Evolutionary conservation across 345 rosid genomes (phyloP).

Genomic region (Populus simonii): DNA sequence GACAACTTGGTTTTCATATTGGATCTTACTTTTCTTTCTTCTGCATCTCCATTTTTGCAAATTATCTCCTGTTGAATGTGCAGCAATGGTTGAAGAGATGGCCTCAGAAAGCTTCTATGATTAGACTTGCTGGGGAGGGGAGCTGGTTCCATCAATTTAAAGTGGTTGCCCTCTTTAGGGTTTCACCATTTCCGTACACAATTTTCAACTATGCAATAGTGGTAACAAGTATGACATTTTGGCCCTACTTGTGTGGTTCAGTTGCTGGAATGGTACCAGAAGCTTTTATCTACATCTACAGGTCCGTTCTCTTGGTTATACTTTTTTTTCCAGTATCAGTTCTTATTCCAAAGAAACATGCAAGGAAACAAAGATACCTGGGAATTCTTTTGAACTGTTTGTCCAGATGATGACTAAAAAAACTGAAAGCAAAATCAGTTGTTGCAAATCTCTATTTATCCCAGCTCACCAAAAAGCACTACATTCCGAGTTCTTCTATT

Average conservation of each 20-base stretch:
- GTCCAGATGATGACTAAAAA: too few relatives aligned
- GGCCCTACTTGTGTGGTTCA: conserved; percentile 90
- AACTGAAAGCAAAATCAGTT: too few relatives aligned
- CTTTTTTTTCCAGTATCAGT: not conserved
- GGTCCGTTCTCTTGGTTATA: conserved; percentile 39
- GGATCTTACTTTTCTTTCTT: not conserved
- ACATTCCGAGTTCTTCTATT: too few relatives aligned
- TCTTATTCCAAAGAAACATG: not conserved
- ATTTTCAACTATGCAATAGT: conserved; percentile 91
- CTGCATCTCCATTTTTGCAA: not conserved
- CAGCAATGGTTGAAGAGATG: conserved; percentile 96
- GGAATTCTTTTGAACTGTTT: not conserved
- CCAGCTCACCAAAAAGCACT: too few relatives aligned
- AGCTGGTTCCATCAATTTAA: conserved; percentile 92
- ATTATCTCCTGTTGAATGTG: conserved; percentile 15
- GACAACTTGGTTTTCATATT: not conserved
- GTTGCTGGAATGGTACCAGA: conserved; percentile 94
- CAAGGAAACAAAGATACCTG: not conserved
- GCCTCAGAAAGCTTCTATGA: conserved; percentile 82
- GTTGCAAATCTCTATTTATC: too few relatives aligned
- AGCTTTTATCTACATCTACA: conserved; percentile 91
- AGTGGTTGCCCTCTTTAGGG: conserved; percentile 83
- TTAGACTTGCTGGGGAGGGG: conserved; percentile 90
- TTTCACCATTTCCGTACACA: conserved; percentile 98
- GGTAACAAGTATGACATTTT: conserved; percentile 77